These are phyloP conservation scores for Saccharomyces paradoxus DNA, from an alignment of 805 yeast species.

Conservation along the genomic window DNA sequence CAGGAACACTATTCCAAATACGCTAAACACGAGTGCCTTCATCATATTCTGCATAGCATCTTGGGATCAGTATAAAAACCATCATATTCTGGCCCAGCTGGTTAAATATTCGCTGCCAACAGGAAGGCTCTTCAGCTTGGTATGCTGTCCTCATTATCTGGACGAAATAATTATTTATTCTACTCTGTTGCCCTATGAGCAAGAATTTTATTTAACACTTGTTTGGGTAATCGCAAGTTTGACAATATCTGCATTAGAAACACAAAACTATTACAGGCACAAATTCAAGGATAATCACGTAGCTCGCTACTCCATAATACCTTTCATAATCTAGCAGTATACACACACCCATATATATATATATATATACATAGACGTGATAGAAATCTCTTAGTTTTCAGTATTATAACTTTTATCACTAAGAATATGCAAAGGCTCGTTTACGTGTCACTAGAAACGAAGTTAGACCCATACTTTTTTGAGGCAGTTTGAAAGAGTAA, in stretches of 20 bases:
- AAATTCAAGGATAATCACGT: conserved; percentile 15
- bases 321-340: conserved; percentile 6
- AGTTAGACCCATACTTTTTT: neutral
- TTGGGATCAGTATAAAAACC: conserved; percentile 35
- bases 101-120: conserved; percentile 52
- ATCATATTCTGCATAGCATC: conserved; percentile 20
- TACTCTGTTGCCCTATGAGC: conserved; percentile 18
- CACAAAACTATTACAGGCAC: conserved; percentile 38
- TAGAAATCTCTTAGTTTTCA: neutral
- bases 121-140: conserved; percentile 40
- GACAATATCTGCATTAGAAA: conserved; percentile 47
- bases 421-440: neutral
- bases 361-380: neutral
- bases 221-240: conserved; percentile 38
- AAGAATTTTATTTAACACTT: conserved; percentile 18
- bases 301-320: conserved; percentile 17
- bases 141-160: conserved; percentile 60
- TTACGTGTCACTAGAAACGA: neutral
- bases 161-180: conserved; percentile 56
- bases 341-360: neutral
- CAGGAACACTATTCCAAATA: conserved; percentile 9
- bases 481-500: neutral
- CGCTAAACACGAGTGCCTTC: conserved; percentile 13
- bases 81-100: conserved; percentile 40
- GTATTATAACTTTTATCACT: neutral